Evolutionary conservation across 2,329 filamentous ascomycete genomes (phyloP).

Genomic region (Fusarium nygamai): DNA sequence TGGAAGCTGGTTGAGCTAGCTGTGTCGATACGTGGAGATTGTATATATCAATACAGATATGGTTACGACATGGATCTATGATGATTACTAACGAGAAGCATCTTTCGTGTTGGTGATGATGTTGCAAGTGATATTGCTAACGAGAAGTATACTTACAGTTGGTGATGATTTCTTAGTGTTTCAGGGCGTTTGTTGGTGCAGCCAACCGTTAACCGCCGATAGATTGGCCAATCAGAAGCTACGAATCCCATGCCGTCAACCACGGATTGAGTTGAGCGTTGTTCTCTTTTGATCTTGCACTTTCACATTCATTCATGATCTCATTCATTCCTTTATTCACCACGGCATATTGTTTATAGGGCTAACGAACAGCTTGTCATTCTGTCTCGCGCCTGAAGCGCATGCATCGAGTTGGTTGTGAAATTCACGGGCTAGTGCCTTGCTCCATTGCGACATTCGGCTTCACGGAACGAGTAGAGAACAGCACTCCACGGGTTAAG

Average conservation of each 20-base stretch:
- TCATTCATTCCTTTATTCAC: neutral
- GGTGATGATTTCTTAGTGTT: neutral
- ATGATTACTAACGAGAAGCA: neutral
- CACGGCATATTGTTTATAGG: neutral
- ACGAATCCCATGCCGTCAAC: neutral
- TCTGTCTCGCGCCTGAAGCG: neutral
- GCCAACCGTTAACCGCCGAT: constrained; percentile 11
- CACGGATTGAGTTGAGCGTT: neutral
- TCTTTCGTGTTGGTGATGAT: no score
- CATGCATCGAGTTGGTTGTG: neutral
- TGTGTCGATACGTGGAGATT: constrained; percentile 24
- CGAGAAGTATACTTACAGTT: neutral
- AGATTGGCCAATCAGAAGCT: constrained; percentile 7
- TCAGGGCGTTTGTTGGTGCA: neutral
- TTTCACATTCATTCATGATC: neutral
- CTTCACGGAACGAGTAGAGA: neutral
- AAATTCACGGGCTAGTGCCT: neutral
- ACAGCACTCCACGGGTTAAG: neutral
- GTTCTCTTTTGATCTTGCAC: neutral
- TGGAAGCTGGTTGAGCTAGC: neutral
- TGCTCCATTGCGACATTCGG: neutral
- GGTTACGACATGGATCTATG: constrained; percentile 15
- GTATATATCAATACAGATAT: constrained; percentile 41
- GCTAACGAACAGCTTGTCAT: neutral
- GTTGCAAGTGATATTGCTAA: neutral